Evolutionary conservation across 2,329 filamentous ascomycete genomes (phyloP).

Genomic region (Xylariaceae sp.): DNA sequence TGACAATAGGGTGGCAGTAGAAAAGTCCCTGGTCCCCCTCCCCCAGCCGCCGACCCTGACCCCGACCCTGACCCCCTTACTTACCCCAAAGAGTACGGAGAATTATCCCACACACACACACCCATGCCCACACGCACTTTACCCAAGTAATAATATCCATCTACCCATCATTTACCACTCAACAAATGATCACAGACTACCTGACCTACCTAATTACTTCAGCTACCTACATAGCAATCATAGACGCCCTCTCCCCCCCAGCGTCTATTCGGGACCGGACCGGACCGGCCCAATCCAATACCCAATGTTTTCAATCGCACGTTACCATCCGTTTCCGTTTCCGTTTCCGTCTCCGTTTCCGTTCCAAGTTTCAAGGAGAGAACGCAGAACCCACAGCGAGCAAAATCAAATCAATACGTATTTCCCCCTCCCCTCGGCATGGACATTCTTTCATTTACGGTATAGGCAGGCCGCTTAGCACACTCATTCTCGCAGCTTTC

Average conservation of each 20-base stretch:
- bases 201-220: not conserved
- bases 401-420: not conserved
- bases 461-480: not conserved
- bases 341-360: too few species aligned
- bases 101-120: not conserved
- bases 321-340: not conserved
- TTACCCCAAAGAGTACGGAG: too few species aligned
- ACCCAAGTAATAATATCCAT: not conserved
- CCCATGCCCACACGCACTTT: not conserved
- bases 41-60: too few species aligned
- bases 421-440: too few species aligned
- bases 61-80: too few species aligned
- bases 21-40: too few species aligned
- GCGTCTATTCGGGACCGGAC: not conserved
- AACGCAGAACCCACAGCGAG: not conserved
- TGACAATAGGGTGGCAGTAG: slow-evolving; percentile 2
- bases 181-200: not conserved
- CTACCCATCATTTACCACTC: not conserved
- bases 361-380: too few species aligned
- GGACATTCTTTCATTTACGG: not conserved
- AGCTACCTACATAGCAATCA: not conserved
- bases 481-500: slow-evolving; percentile 5
- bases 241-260: not conserved
- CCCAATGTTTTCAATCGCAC: not conserved
- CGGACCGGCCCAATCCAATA: too few species aligned